phyloP scores from a whole-genome alignment of 805 yeast species.

The Wickerhamiella brachini region DNA sequence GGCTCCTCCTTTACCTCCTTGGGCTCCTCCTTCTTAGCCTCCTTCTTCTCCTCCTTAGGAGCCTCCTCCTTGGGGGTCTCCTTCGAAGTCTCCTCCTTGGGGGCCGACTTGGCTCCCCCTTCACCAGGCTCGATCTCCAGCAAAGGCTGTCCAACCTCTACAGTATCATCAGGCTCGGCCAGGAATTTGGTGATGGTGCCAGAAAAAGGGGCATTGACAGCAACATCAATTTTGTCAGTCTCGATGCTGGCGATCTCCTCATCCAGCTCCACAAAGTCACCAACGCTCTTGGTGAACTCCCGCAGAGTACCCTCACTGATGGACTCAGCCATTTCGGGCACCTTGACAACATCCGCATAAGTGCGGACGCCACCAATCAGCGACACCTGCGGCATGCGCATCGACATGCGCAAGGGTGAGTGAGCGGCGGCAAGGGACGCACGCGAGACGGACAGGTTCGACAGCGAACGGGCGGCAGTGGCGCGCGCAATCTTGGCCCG shows the following conservation, averaged over 20 bases:
- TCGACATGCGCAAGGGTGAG: background rate
- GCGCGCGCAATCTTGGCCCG: background rate
- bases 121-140: conserved; percentile 69
- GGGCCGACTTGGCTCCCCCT: conserved; percentile 30
- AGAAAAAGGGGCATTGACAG: conserved; percentile 84
- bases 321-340: conserved; percentile 98
- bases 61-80: conserved; percentile 19
- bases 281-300: conserved; percentile 46
- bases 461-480: background rate
- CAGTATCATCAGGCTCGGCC: conserved; percentile 80
- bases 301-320: conserved; percentile 91
- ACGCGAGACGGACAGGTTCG: background rate
- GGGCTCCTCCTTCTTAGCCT: conserved; percentile 16
- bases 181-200: conserved; percentile 81
- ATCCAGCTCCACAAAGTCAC: conserved; percentile 76
- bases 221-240: conserved; percentile 96
- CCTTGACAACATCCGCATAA: conserved; percentile 47
- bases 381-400: background rate
- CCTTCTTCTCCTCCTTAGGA: conserved; percentile 9
- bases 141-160: conserved; percentile 88
- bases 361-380: conserved; percentile 10
- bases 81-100: conserved; percentile 17
- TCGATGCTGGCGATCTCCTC: conserved; percentile 94
- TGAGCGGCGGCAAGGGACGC: background rate
- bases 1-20: conserved; percentile 25